Evolutionary conservation across 768 basidiomycete species (phyloP).

Genomic region (Phlebiopsis flavidoalba): DNA sequence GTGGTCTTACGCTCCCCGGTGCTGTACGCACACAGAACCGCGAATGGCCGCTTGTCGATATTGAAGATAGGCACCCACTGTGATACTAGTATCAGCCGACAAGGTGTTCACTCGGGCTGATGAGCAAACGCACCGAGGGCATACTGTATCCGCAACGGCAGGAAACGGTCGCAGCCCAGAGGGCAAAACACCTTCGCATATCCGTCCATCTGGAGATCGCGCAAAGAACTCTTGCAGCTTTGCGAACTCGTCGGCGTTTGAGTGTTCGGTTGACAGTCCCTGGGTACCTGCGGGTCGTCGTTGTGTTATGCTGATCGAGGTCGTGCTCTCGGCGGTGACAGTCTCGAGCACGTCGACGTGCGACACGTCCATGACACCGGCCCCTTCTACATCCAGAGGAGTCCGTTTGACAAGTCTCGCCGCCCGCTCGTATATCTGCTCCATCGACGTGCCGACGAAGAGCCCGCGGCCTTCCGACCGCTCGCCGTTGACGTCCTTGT

Average conservation of each 20-base stretch:
- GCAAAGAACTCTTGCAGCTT: slow-evolving; percentile 74
- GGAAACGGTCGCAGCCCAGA: slow-evolving; percentile 75
- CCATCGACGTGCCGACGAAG: slow-evolving; percentile 52
- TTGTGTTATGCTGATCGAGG: slow-evolving; percentile 67
- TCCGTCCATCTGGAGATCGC: slow-evolving; percentile 78
- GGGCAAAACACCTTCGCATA: slow-evolving; percentile 84
- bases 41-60: slow-evolving; percentile 88
- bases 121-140: slow-evolving; percentile 64
- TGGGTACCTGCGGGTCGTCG: slow-evolving; percentile 51
- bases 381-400: slow-evolving; percentile 88
- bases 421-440: slow-evolving; percentile 86
- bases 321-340: slow-evolving; percentile 49
- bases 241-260: slow-evolving; percentile 68
- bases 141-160: slow-evolving; percentile 80
- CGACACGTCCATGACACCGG: slow-evolving; percentile 88
- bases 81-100: slow-evolving; percentile 1
- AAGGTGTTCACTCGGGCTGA: neutral
- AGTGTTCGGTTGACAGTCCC: slow-evolving; percentile 38
- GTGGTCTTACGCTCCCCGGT: slow-evolving; percentile 72
- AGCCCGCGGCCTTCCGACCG: slow-evolving; percentile 27
- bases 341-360: slow-evolving; percentile 85
- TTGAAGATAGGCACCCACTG: slow-evolving; percentile 90
- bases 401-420: slow-evolving; percentile 86
- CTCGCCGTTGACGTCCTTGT: slow-evolving; percentile 46
- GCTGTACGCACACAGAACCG: slow-evolving; percentile 88